Conservation (phyloP, 1,139 yeast species). For the Nakaseomyces sp. region DNA sequence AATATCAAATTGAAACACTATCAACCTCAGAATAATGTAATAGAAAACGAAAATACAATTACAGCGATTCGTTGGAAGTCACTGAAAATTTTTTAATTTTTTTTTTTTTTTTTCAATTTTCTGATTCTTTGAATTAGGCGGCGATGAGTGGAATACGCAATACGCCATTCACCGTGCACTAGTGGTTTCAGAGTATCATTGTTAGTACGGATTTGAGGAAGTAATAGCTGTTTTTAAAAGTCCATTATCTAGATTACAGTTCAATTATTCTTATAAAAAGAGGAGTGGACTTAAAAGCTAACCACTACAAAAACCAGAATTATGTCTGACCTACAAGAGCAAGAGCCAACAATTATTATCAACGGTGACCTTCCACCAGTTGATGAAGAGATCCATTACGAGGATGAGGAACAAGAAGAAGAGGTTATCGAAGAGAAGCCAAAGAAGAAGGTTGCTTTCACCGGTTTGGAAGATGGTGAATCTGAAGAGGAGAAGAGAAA, state of each 20-base stretch:
- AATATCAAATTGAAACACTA: too few species aligned
- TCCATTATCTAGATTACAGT: too few species aligned
- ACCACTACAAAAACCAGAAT: too few species aligned
- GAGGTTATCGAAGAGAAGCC: conserved; percentile 31
- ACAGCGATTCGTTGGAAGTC: neutral
- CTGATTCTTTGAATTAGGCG: neutral
- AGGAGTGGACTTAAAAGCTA: too few species aligned
- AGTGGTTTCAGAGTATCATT: neutral
- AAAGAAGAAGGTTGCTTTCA: conserved; percentile 78
- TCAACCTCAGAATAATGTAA: too few species aligned
- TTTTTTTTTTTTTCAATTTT: neutral
- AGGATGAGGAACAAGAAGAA: conserved; percentile 31
- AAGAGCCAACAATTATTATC: conserved; percentile 76
- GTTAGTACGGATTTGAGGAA: too few species aligned
- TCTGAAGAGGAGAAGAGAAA: conserved; percentile 61
- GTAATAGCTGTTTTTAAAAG: too few species aligned
- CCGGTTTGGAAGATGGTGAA: conserved; percentile 52
- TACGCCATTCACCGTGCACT: neutral
- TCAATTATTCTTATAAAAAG: too few species aligned
- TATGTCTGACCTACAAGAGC: conserved; percentile 68
- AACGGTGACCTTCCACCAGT: conserved; percentile 56
- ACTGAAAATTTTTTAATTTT: conserved; percentile 2
- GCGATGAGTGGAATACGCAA: conserved; percentile 5
- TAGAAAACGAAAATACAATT: neutral
- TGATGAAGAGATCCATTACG: conserved; percentile 31